Conservation (phyloP, 2,329 filamentous ascomycete genomes). For the Pestalotiopsis sp. region DNA sequence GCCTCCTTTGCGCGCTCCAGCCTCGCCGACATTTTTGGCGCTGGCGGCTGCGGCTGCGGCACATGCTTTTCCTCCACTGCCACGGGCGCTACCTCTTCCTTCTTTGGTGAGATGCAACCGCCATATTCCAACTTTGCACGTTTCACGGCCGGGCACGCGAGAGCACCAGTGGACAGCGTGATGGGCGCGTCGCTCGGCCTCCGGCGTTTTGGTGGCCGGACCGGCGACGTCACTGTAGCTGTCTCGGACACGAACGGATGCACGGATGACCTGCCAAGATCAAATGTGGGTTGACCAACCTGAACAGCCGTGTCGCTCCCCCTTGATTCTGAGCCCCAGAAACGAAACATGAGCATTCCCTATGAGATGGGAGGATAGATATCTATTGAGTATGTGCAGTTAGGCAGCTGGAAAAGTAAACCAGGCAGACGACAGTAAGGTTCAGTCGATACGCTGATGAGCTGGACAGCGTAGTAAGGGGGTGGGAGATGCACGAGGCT, state of each 20-base stretch:
- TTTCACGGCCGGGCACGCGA: slow-evolving; percentile 37
- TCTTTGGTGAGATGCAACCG: slow-evolving; percentile 27
- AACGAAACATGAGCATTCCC: slow-evolving; percentile 60
- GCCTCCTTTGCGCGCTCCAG: slow-evolving; percentile 64
- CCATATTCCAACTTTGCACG: slow-evolving; percentile 39
- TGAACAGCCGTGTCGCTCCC: slow-evolving; percentile 54
- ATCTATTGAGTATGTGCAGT: not conserved
- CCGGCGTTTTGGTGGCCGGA: slow-evolving; percentile 29
- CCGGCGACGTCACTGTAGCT: slow-evolving; percentile 23
- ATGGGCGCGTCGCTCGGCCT: slow-evolving; percentile 33
- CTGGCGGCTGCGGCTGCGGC: slow-evolving; percentile 11
- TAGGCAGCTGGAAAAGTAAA: slow-evolving; percentile 9
- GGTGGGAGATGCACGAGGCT: slow-evolving; percentile 26
- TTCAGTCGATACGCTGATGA: not conserved
- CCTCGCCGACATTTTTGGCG: slow-evolving; percentile 23
- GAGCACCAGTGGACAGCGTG: slow-evolving; percentile 25
- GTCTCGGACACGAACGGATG: slow-evolving; percentile 31
- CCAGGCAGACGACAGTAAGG: slow-evolving; percentile 5
- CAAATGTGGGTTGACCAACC: slow-evolving; percentile 40
- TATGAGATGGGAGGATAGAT: slow-evolving; percentile 10
- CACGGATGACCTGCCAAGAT: slow-evolving; percentile 30
- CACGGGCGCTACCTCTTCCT: slow-evolving; percentile 26
- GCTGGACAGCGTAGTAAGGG: slow-evolving; percentile 17
- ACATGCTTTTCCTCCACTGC: slow-evolving; percentile 19
- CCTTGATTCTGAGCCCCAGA: slow-evolving; percentile 60